Conservation (phyloP, 2,329 filamentous ascomycete genomes). For the Alternaria tenuissima region DNA sequence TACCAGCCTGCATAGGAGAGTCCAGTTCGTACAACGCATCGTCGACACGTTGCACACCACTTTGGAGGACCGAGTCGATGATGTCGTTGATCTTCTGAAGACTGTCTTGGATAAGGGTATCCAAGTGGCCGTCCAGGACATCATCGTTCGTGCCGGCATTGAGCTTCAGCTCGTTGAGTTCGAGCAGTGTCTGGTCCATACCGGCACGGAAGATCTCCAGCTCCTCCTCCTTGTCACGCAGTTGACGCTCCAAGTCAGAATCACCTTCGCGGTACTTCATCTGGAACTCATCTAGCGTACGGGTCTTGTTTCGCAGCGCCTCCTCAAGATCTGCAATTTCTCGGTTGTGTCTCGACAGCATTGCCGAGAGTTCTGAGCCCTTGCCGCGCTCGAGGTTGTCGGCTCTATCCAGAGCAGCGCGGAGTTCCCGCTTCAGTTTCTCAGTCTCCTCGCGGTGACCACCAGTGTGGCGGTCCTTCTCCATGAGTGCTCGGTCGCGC, state of each 20-base stretch:
- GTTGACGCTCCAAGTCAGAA: conserved; percentile 82
- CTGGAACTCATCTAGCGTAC: conserved; percentile 83
- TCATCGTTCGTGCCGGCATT: conserved; percentile 71
- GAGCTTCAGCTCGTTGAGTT: conserved; percentile 84
- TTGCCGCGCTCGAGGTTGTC: conserved; percentile 94
- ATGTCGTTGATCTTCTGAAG: conserved; percentile 96
- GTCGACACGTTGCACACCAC: conserved; percentile 91
- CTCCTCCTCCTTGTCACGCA: conserved; percentile 96
- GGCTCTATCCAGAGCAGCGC: conserved; percentile 87
- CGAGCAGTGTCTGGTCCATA: conserved; percentile 94
- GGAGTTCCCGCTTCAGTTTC: conserved; percentile 91
- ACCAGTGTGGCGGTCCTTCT: conserved; percentile 86
- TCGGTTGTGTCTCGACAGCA: conserved; percentile 95
- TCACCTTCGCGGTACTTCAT: conserved; percentile 80
- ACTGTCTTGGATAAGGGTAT: conserved; percentile 85
- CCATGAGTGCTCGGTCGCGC: conserved; percentile 89
- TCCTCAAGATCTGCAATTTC: conserved; percentile 98
- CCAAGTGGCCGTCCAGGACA: conserved; percentile 88
- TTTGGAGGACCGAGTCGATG: conserved; percentile 94
- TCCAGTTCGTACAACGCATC: conserved; percentile 97
- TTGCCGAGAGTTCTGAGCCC: conserved; percentile 90
- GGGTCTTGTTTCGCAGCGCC: conserved; percentile 84
- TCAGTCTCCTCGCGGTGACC: conserved; percentile 92
- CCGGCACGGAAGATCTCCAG: conserved; percentile 97
- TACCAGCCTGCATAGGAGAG: conserved; percentile 97